Percentiles rank a stretch among this genome's conserved stretches.
Conservation (phyloP, 352 stramenopile genomes). For the Phytophthora tentaculata region DNA sequence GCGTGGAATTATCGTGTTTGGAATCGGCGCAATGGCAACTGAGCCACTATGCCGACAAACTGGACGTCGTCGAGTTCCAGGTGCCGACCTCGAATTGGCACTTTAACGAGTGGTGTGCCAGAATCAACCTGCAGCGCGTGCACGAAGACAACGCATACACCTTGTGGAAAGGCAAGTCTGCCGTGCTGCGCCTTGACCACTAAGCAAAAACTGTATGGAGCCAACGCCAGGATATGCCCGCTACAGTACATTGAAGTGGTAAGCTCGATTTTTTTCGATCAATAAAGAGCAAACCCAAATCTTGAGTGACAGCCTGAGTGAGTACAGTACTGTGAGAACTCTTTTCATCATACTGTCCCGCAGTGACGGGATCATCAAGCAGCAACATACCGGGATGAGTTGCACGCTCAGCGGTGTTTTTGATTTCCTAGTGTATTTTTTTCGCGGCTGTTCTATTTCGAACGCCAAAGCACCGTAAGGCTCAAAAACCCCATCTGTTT, state of each 20-base stretch:
- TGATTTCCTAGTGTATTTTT: constrained; percentile 5
- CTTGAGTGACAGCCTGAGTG: background rate
- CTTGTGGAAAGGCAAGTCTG: constrained; percentile 29
- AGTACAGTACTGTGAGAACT: too few species aligned
- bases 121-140: constrained; percentile 22
- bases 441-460: constrained; percentile 21
- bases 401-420: background rate
- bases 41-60: constrained; percentile 12
- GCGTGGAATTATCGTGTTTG: too few species aligned
- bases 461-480: constrained; percentile 6
- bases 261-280: constrained; percentile 1
- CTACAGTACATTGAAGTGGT: constrained; percentile 3
- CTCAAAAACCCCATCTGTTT: constrained; percentile 5
- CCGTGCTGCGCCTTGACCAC: constrained; percentile 6
- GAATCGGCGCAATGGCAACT: constrained; percentile 23
- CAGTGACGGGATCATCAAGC: background rate
- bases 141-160: constrained; percentile 18
- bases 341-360: background rate
- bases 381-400: background rate
- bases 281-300: background rate
- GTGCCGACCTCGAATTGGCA: constrained; percentile 27
- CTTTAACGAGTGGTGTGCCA: constrained; percentile 28
- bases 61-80: constrained; percentile 24
- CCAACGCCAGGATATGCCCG: constrained; percentile 16
- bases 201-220: constrained; percentile 2